Conservation (phyloP, 176 grass and related monocot genomes). For the Paspalum vaginatum region DNA sequence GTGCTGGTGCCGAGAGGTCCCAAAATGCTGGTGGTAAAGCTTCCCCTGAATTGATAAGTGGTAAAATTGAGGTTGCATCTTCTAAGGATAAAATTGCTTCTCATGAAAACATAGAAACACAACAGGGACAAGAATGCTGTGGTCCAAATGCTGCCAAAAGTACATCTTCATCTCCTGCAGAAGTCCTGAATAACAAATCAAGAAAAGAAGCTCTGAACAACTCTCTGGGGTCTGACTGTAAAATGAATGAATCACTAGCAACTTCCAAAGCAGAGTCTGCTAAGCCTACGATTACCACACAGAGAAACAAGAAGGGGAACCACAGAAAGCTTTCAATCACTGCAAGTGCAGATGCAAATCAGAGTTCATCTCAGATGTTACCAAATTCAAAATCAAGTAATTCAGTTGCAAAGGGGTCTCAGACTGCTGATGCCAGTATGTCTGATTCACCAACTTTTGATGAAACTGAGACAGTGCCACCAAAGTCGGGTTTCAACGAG, state of each 20-base stretch:
- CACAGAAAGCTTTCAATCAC: constrained; percentile 39
- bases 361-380: constrained; percentile 24
- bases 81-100: constrained; percentile 40
- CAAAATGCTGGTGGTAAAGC: constrained; percentile 10
- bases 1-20: constrained; percentile 38
- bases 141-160: constrained; percentile 27
- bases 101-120: constrained; percentile 38
- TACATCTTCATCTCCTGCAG: constrained; percentile 5
- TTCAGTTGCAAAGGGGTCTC: constrained; percentile 20
- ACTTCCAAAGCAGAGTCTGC: constrained; percentile 25
- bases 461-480: neutral
- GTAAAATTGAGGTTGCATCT: constrained; percentile 24
- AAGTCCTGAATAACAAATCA: constrained; percentile 24
- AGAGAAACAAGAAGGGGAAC: constrained; percentile 6
- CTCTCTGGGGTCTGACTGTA: constrained; percentile 6
- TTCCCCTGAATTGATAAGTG: neutral
- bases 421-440: constrained; percentile 22
- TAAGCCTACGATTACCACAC: constrained; percentile 1
- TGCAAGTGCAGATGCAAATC: constrained; percentile 14
- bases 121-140: constrained; percentile 7
- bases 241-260: neutral
- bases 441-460: constrained; percentile 11
- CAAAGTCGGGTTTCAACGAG: constrained; percentile 19
- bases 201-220: neutral
- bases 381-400: constrained; percentile 21